Conservation (phyloP, 192 early-diverging fungal species). For the Entomortierella parvispora region DNA sequence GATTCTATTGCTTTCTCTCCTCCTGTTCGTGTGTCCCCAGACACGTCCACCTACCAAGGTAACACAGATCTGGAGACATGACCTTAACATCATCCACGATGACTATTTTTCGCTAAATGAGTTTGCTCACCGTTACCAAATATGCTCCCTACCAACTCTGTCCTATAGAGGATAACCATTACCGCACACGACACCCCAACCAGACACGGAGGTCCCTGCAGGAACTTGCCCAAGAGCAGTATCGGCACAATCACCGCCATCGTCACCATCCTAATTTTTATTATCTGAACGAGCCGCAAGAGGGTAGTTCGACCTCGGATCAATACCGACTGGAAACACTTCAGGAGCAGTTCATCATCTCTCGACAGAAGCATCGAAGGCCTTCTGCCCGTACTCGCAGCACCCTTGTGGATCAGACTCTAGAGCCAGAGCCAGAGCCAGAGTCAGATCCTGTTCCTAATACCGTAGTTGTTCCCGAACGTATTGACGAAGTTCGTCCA, state of each 20-base stretch:
- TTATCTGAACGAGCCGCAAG: too few relatives aligned
- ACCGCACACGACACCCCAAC: background rate
- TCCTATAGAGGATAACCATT: background rate
- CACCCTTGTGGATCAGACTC: background rate
- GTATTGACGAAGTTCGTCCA: background rate
- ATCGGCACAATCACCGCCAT: slow-evolving; percentile 8
- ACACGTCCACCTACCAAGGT: too few relatives aligned
- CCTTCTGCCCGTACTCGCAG: background rate
- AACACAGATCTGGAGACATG: too few relatives aligned
- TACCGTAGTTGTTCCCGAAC: too few relatives aligned
- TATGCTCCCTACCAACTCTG: background rate
- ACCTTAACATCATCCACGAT: too few relatives aligned
- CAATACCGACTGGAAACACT: background rate
- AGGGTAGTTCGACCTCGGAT: background rate
- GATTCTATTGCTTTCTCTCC: too few relatives aligned
- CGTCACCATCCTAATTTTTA: background rate
- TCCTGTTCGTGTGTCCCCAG: too few relatives aligned
- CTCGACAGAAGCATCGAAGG: background rate
- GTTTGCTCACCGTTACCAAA: background rate
- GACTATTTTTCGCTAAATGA: background rate
- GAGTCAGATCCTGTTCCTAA: too few relatives aligned
- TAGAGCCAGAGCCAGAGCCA: too few relatives aligned
- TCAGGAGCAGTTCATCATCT: background rate
- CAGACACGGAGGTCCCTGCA: background rate
- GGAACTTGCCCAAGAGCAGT: slow-evolving; percentile 16